These are phyloP conservation scores for Phaffia tasmanica DNA, from an alignment of 768 basidiomycete genomes.

Conservation along the genomic window DNA sequence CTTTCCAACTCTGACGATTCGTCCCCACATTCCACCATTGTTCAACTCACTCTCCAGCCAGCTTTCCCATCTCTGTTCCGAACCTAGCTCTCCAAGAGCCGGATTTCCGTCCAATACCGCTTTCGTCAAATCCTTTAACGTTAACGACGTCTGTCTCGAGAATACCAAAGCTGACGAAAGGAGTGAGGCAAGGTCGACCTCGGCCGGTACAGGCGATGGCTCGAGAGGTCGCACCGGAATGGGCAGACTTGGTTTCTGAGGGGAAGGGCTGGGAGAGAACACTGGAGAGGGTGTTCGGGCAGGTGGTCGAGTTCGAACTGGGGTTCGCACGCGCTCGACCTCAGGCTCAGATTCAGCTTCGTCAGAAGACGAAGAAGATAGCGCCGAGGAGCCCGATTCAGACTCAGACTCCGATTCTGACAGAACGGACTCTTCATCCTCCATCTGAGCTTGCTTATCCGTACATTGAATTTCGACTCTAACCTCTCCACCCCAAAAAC, in stretches of 20 bases:
- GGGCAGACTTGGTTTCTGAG: not conserved
- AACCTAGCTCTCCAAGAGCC: not conserved
- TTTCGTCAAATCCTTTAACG: constrained; percentile 13
- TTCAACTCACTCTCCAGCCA: constrained; percentile 17
- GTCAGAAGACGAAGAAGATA: not conserved
- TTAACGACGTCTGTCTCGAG: constrained; percentile 18
- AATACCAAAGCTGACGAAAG: constrained; percentile 25
- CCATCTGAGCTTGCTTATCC: not conserved
- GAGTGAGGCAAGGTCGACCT: constrained; percentile 17
- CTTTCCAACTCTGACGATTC: constrained; percentile 21
- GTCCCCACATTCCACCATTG: constrained; percentile 19
- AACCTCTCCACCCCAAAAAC: constrained; percentile 20
- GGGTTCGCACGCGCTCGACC: not conserved
- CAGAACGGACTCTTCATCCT: not conserved
- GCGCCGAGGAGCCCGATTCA: not conserved
- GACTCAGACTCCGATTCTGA: too few species aligned
- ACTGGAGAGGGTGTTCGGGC: not conserved
- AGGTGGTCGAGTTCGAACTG: not conserved
- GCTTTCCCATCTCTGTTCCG: constrained; percentile 14
- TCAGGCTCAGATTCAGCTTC: constrained; percentile 4
- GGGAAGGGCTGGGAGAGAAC: not conserved
- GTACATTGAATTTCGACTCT: not conserved
- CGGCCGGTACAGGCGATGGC: constrained; percentile 13
- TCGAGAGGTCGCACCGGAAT: not conserved
- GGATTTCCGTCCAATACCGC: constrained; percentile 14